These are phyloP conservation scores for Globisporangium splendens DNA, from an alignment of 352 stramenopile genomes.

Conservation along the genomic window DNA sequence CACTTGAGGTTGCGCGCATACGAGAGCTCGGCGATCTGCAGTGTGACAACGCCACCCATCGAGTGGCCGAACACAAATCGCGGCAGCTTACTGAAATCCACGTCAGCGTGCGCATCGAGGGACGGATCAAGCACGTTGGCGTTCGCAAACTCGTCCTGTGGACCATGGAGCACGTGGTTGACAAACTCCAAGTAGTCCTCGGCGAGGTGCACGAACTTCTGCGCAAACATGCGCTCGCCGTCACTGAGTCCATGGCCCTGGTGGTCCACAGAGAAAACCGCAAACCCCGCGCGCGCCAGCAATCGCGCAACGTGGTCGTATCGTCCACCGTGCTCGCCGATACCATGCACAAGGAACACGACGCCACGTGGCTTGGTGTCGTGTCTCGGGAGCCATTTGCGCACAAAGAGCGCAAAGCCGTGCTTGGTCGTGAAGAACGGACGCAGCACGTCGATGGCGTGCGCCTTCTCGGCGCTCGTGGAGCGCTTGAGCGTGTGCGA, in stretches of 20 bases:
- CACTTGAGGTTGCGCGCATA: conserved; percentile 21
- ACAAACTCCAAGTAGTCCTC: conserved; percentile 60
- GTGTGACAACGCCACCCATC: conserved; percentile 43
- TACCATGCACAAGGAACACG: conserved; percentile 53
- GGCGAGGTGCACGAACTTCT: conserved; percentile 35
- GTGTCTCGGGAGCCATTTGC: conserved; percentile 37
- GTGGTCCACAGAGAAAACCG: conserved; percentile 58
- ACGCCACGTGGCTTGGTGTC: conserved; percentile 23
- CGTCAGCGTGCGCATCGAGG: conserved; percentile 26
- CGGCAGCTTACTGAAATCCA: conserved; percentile 36
- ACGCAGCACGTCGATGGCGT: conserved; percentile 17
- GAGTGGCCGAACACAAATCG: conserved; percentile 57
- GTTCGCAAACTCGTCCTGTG: conserved; percentile 10
- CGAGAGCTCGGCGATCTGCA: conserved; percentile 27
- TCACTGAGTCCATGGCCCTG: conserved; percentile 60
- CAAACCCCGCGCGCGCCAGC: conserved; percentile 32
- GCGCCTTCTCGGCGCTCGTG: neutral
- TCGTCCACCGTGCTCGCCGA: conserved; percentile 46
- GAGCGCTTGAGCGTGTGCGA: conserved; percentile 2
- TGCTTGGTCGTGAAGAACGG: conserved; percentile 34
- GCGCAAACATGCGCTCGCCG: conserved; percentile 50
- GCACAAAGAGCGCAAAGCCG: conserved; percentile 38
- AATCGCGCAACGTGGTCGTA: conserved; percentile 47
- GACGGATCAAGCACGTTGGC: conserved; percentile 21
- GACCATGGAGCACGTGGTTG: conserved; percentile 29